Base-by-base conservation (phyloP, 441 rosid species). In the Aquilaria agallochum region DNA sequence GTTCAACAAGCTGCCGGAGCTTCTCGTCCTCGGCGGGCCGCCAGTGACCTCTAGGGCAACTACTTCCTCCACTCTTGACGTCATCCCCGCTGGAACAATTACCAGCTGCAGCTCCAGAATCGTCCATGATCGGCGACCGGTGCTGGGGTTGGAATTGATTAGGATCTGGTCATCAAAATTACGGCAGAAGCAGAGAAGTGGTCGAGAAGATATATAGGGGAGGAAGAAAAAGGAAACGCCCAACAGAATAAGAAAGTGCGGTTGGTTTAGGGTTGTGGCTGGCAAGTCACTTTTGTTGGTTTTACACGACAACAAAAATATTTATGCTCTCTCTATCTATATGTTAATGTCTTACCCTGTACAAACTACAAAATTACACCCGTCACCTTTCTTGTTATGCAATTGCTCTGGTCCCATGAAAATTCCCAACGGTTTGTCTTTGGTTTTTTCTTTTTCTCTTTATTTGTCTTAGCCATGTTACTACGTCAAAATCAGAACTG, bases 281-380 rank as follows among this genome's bases (percentile, higher is more conserved):
- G 83, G 72, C 31, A 74, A 72, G 92, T 86, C 92, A 72, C 88
- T 83, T 83, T 86, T 82, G 83, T 83, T 83, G 83, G 74, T 75
- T 86, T 78, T 68, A 75, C 87, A 86, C 87, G 92, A 80, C 88
- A 78, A 63, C 63, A 61, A 54, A 68, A 61, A 36, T 36, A 55
- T 69, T 64, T 45, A 53, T 59, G 53, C 45, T 20, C 27, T 20
- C 27, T 20, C 27, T 20, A 20, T 20, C 27, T 20, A 20, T 20
- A 20, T 20, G 27, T 20, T 20, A 20, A 20, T 20, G 27, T 27
- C 42, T 36, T 36, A 36, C 42, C 46, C 44, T 68, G 59, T 78
- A 61, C 64, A 68, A 48, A 54, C 71, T 36, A 72, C 65, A 36
- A 36, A 36, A 20, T 1, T 4, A 2, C 7, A 36, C 42, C 42